These are phyloP conservation scores for Thalia dealbata DNA, from an alignment of 176 grass and related monocot species.

Conservation along the genomic window DNA sequence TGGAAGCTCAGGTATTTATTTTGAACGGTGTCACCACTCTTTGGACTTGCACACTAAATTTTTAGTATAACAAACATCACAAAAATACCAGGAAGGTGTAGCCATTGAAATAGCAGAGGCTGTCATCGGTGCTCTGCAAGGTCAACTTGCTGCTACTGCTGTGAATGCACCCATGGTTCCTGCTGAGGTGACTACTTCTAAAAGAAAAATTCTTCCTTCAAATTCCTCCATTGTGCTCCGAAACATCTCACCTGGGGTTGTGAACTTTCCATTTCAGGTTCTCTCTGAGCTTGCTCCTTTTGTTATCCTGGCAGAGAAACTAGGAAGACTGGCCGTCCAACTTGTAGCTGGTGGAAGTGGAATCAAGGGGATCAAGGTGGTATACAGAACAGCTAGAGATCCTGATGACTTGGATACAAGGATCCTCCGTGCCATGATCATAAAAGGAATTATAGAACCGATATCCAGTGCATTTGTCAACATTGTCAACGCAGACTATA, in stretches of 20 bases:
- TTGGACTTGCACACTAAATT: not conserved
- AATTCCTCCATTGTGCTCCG: not conserved
- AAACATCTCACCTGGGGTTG: not conserved
- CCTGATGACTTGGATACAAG: conserved; percentile 1
- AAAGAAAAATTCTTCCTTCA: not conserved
- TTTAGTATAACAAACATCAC: not conserved
- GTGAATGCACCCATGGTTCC: conserved; percentile 5
- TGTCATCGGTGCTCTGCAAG: not conserved
- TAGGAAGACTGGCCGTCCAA: not conserved
- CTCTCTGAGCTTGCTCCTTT: not conserved
- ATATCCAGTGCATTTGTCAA: not conserved
- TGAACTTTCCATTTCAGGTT: not conserved
- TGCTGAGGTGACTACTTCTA: not conserved
- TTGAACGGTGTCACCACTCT: not conserved
- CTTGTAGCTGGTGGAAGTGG: conserved; percentile 8
- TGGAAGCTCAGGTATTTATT: not conserved
- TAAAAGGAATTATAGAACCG: not conserved
- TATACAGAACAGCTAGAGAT: conserved; percentile 6
- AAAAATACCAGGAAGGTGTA: not conserved
- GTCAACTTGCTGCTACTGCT: conserved; percentile 9
- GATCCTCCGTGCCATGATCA: not conserved
- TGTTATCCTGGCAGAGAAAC: not conserved
- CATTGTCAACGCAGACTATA: not conserved
- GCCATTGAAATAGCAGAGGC: conserved; percentile 4
- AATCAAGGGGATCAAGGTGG: conserved; percentile 1